Base-by-base conservation (phyloP, 768 basidiomycete genomes). In the Amanita thiersii region DNA sequence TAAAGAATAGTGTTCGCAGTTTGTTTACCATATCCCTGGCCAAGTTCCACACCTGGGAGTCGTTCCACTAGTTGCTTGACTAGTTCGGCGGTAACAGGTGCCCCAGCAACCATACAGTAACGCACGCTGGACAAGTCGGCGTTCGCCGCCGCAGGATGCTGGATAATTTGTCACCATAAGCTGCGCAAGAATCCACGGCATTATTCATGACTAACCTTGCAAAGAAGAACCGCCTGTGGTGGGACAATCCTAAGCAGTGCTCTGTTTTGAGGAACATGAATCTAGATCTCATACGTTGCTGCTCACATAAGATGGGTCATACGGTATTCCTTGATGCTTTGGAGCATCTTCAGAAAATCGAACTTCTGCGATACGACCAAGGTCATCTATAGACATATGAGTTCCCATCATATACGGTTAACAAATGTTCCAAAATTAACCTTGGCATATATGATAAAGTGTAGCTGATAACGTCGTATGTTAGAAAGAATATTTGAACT, bases 11-110 rank as follows among this genome's bases (percentile, higher is more conserved):
- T n/a, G n/a, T n/a, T n/a, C n/a, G n/a, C n/a, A n/a, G n/a, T n/a
- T n/a, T 14, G 49, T 55, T 26, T 43, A 76, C 77, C 78, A 54
- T 79, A 81, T 11, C 68, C 70, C 53, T 81, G 79, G n/a, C 74
- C 77, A n/a, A 81, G 65, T 41, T 61, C 59, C 1, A 67, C 66
- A 11, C 62, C 49, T 0, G 79, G 79, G 24, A 81, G 68, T 24
- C 71, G 47, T 28, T 63, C 54, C 12, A 53, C 52, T 18, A 78
- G 58, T 48, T 64, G 65, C 24, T 63, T 54, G 47, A 69, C 74
- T n/a, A 76, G 51, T 47, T 77, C 72, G 21, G 56, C 48, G 0
- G 75, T 68, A 33, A 80, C 63, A 32, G 80, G 79, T 5, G 80
- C 79, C 17, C 79, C 78, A 49, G 51, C 35, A 6, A 37, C 18